Evolutionary conservation across 192 early-diverging fungal species (phyloP).

Genomic region (Gaertneriomyces semiglobifer): DNA sequence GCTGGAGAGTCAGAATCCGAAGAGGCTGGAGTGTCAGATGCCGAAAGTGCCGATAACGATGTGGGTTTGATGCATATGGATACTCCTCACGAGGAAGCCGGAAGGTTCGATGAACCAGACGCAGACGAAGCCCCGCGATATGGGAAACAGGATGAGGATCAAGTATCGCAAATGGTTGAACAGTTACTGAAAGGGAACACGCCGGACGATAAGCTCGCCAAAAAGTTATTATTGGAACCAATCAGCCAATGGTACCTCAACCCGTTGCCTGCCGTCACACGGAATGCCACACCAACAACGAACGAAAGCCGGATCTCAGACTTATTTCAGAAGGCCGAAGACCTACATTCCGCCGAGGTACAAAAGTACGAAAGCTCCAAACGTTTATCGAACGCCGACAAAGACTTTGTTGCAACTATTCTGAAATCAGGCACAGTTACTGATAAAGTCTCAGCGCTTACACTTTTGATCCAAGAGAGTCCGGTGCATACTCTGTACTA

Average conservation of each 20-base stretch:
- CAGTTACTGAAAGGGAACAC: constrained; percentile 33
- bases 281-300: not conserved
- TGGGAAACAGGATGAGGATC: constrained; percentile 28
- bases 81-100: constrained; percentile 12
- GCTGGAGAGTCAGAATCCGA: constrained; percentile 14
- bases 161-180: constrained; percentile 34
- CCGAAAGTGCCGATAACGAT: constrained; percentile 23
- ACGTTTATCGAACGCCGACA: constrained; percentile 72
- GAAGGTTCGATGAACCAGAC: constrained; percentile 34
- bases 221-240: constrained; percentile 30
- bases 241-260: constrained; percentile 32
- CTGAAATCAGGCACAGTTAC: constrained; percentile 87
- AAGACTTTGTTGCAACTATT: constrained; percentile 81
- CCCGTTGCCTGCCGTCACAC: constrained; percentile 25
- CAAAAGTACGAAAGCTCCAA: constrained; percentile 38
- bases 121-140: constrained; percentile 16
- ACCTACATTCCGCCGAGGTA: constrained; percentile 47
- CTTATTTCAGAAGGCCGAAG: no score
- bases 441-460: constrained; percentile 91
- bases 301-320: not conserved
- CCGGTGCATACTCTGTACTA: constrained; percentile 81
- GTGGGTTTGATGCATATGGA: not conserved
- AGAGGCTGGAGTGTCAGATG: constrained; percentile 23
- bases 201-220: constrained; percentile 29
- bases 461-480: constrained; percentile 86